Evolutionary conservation across 441 rosid species (phyloP).

Genomic region (Brassica balearica): DNA sequence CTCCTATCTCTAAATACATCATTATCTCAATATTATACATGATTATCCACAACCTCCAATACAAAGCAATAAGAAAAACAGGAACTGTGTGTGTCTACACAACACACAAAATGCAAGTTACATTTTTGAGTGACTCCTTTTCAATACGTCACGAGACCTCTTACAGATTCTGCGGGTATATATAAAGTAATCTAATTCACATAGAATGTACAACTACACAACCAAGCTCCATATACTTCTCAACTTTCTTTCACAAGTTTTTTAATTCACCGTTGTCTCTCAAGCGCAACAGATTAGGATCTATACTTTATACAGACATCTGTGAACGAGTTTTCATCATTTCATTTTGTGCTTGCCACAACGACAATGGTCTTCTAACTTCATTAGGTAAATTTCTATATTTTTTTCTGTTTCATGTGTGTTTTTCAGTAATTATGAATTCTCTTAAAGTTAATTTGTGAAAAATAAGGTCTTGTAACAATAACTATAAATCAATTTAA

Average conservation of each 20-base stretch:
- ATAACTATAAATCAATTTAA: neutral
- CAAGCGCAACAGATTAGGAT: neutral
- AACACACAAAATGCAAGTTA: neutral
- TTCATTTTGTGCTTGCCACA: neutral
- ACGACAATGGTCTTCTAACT: neutral
- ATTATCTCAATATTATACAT: too few species aligned
- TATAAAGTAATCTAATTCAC: neutral
- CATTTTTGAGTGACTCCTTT: neutral
- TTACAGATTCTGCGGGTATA: neutral
- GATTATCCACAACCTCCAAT: too few species aligned
- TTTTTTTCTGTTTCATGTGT: neutral
- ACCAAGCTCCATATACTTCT: neutral
- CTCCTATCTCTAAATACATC: too few species aligned
- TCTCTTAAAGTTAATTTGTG: neutral
- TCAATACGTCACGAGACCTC: neutral
- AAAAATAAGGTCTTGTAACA: neutral
- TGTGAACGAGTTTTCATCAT: neutral
- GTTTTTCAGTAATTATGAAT: neutral
- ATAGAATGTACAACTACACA: slow-evolving; percentile 5
- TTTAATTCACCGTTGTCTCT: neutral
- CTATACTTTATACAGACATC: neutral
- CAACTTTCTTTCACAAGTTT: neutral
- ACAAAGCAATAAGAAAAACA: too few species aligned
- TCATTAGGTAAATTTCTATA: neutral
- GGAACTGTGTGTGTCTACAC: neutral